These are phyloP conservation scores for Aspergillus cavernicola DNA, from an alignment of 495 filamentous ascomycete genomes.

Conservation along the genomic window DNA sequence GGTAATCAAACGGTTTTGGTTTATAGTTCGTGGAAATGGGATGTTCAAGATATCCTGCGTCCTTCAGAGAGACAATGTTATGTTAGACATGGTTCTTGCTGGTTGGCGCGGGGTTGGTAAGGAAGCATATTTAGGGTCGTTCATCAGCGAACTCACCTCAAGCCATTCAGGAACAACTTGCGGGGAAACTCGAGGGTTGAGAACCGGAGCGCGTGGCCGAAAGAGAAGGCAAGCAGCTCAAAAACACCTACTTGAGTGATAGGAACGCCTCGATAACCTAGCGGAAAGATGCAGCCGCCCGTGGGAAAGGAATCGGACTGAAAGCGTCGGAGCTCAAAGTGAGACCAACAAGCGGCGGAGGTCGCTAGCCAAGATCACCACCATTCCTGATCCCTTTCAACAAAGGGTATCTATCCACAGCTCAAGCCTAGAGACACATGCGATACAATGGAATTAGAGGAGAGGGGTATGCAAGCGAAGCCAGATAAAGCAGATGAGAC, in stretches of 20 bases:
- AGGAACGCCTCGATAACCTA: background rate
- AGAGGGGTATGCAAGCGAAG: background rate
- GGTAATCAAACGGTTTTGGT: background rate
- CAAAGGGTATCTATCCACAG: slow-evolving; percentile 2
- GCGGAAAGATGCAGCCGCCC: slow-evolving; percentile 11
- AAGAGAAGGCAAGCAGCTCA: background rate
- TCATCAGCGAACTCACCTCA: slow-evolving; percentile 26
- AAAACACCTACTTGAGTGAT: slow-evolving; percentile 4
- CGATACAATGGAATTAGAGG: slow-evolving; percentile 1
- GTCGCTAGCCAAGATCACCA: slow-evolving; percentile 24
- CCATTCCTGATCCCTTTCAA: slow-evolving; percentile 28
- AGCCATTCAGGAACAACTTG: slow-evolving; percentile 26
- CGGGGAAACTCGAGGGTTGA: slow-evolving; percentile 20
- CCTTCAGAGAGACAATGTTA: slow-evolving; percentile 3
- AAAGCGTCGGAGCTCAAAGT: slow-evolving; percentile 27
- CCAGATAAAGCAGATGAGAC: slow-evolving; percentile 2
- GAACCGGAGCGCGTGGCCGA: slow-evolving; percentile 12
- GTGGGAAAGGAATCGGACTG: slow-evolving; percentile 18
- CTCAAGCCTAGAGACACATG: slow-evolving; percentile 1
- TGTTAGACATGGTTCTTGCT: background rate
- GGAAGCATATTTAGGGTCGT: slow-evolving; percentile 11
- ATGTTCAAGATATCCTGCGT: background rate
- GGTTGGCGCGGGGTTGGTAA: slow-evolving; percentile 20
- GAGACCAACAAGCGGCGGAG: slow-evolving; percentile 35
- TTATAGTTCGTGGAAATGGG: slow-evolving; percentile 1